phyloP scores from a whole-genome alignment of 2,329 filamentous ascomycete genomes.

The Sordariomycetes sp. region DNA sequence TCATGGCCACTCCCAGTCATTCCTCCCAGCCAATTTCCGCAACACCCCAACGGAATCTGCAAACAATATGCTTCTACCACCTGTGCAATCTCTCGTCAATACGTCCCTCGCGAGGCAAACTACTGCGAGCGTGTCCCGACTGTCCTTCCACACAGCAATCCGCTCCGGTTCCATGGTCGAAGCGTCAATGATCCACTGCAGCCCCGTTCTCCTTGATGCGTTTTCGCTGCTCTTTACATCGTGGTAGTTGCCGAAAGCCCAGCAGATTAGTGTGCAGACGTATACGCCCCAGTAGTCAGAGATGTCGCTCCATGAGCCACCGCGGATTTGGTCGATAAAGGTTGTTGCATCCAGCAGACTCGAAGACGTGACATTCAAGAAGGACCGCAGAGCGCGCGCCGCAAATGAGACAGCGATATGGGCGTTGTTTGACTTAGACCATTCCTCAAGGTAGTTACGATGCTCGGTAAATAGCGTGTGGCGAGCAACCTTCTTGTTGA shows the following conservation, averaged over 20 bases:
- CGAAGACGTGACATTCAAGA: slow-evolving; percentile 21
- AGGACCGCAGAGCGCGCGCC: slow-evolving; percentile 38
- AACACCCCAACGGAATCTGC: slow-evolving; percentile 45
- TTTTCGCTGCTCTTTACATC: slow-evolving; percentile 9
- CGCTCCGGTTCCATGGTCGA: slow-evolving; percentile 29
- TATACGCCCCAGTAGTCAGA: slow-evolving; percentile 48
- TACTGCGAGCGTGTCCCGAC: slow-evolving; percentile 32
- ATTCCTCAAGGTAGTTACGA: slow-evolving; percentile 33
- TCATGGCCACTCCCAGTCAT: background rate
- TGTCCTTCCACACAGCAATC: slow-evolving; percentile 25
- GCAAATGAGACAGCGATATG: slow-evolving; percentile 39
- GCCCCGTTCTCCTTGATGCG: slow-evolving; percentile 16
- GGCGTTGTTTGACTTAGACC: slow-evolving; percentile 35
- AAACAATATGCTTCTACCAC: slow-evolving; percentile 37
- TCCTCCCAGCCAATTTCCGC: slow-evolving; percentile 30
- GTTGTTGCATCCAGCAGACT: slow-evolving; percentile 2
- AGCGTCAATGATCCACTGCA: slow-evolving; percentile 29
- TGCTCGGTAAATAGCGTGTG: slow-evolving; percentile 34
- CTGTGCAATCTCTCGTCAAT: slow-evolving; percentile 39
- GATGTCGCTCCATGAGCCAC: slow-evolving; percentile 23
- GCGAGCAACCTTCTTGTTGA: slow-evolving; percentile 41
- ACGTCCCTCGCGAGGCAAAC: slow-evolving; percentile 37
- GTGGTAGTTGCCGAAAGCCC: slow-evolving; percentile 44
- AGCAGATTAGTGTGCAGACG: slow-evolving; percentile 48
- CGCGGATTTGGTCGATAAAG: slow-evolving; percentile 2